A percentile compares a stretch with the other conserved stretches of the same genome.
Evolutionary conservation across 345 rosid genomes (phyloP).

Genomic region (Citrus sp.): DNA sequence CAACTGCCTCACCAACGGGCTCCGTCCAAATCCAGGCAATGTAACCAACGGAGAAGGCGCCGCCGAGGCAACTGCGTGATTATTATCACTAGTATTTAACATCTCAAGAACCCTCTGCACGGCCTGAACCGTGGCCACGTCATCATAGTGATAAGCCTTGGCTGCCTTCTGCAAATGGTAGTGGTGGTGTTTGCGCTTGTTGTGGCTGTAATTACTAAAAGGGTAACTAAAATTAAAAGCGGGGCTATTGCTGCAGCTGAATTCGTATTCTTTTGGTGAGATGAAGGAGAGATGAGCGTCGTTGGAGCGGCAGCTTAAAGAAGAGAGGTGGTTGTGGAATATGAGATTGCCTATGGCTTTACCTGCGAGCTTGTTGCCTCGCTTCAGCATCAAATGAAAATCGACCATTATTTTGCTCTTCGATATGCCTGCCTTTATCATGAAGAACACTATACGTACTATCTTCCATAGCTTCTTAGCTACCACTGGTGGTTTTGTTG

Average conservation of each 20-base stretch:
- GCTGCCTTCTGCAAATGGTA: conserved; percentile 22
- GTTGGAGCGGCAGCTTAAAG: conserved; percentile 66
- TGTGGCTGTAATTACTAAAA: conserved; percentile 8
- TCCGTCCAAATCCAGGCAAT: conserved; percentile 57
- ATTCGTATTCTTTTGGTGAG: conserved; percentile 76
- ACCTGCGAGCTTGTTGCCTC: conserved; percentile 48
- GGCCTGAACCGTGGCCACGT: conserved; percentile 47
- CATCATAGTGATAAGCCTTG: conserved; percentile 34
- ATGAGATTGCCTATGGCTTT: conserved; percentile 55
- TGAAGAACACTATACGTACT: conserved; percentile 42
- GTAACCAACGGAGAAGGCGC: conserved; percentile 35
- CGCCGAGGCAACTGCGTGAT: conserved; percentile 18
- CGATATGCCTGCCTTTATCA: conserved; percentile 50
- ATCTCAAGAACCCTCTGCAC: conserved; percentile 72
- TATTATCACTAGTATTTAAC: conserved; percentile 30
- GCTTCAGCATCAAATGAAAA: conserved; percentile 50
- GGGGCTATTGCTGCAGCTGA: conserved; percentile 96
- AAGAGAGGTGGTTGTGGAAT: conserved; percentile 36
- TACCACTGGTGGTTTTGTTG: conserved; percentile 37
- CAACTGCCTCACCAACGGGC: conserved; percentile 60
- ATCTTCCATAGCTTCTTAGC: conserved; percentile 58
- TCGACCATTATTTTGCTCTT: conserved; percentile 57
- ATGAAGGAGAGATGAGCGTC: conserved; percentile 56
- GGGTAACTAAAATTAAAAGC: conserved; percentile 23
- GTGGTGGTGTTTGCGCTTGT: conserved; percentile 39